Conservation (phyloP, 805 yeast genomes). For the Ogataea salicorniae region DNA sequence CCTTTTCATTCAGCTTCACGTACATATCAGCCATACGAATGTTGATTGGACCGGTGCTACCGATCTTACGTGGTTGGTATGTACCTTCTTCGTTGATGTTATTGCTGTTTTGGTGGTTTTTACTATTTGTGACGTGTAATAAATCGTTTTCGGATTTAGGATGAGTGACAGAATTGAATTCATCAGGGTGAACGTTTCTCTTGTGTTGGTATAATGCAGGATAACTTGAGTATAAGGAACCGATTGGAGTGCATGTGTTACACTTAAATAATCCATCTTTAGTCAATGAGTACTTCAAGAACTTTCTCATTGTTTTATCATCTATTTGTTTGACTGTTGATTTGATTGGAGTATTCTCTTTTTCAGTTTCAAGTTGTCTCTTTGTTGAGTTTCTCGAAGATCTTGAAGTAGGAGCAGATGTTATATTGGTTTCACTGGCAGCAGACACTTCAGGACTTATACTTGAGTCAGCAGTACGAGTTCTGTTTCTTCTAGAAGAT, state of each 20-base stretch:
- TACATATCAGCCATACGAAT: slow-evolving; percentile 17
- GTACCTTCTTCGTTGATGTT: background rate
- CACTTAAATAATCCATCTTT: slow-evolving; percentile 17
- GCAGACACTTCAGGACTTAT: background rate
- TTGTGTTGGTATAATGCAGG: slow-evolving; percentile 21
- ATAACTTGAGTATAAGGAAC: slow-evolving; percentile 12
- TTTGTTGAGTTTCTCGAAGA: slow-evolving; percentile 14
- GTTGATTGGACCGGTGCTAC: slow-evolving; percentile 12
- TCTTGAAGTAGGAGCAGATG: background rate
- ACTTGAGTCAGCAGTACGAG: background rate
- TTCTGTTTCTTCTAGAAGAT: slow-evolving; percentile 1
- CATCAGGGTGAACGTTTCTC: slow-evolving; percentile 13
- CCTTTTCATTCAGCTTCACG: slow-evolving; percentile 9
- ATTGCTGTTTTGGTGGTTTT: slow-evolving; percentile 2
- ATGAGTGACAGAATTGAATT: slow-evolving; percentile 6
- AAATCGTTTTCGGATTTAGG: background rate
- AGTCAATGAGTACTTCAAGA: slow-evolving; percentile 18
- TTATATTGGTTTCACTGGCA: background rate
- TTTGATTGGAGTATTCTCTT: background rate
- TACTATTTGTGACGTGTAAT: slow-evolving; percentile 1
- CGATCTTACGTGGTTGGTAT: slow-evolving; percentile 5
- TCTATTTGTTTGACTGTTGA: background rate
- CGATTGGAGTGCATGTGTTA: slow-evolving; percentile 11
- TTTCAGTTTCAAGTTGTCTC: slow-evolving; percentile 8
- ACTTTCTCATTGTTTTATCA: slow-evolving; percentile 1